Base-by-base conservation (phyloP, 2,329 filamentous ascomycete genomes). In the Sarocladium oryzae region DNA sequence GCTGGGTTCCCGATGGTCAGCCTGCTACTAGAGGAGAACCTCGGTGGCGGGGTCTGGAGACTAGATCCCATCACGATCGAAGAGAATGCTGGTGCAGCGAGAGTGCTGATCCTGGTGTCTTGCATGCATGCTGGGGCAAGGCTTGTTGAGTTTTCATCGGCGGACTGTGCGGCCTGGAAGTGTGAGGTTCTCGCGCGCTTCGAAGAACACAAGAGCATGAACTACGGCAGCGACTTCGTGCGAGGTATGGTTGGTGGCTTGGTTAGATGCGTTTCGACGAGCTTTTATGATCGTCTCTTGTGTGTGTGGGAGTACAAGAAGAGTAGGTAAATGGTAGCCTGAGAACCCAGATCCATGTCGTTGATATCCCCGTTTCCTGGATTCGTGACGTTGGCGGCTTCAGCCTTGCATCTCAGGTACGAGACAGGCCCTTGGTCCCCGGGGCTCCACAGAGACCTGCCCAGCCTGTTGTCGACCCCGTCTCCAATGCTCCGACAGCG, bases 121-220 rank as follows among this genome's bases (percentile, higher is more conserved):
- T 96, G 93, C 63, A 97, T 97, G 92, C 87, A 96, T 70, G 89
- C 87, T 2, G 93, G 93, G 1, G 77, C 82, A 9, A 79, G 85
- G 51, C 69, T 97, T n/a, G 60, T 86, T 6, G 69, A 74, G 35
- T 60, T 81, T 16, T 54, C 58, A 9, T 63, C 69, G 23, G 59
- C 67, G 1, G 66, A 55, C 54, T 69, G 52, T n/a, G 26, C 37
- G 11, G 56, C 56, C 16, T 89, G 85, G 78, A 62, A 61, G 1
- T 84, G 93, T 52, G 71, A 77, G 38, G 73, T 92, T 1, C 57
- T 91, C 43, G 84, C 78, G 0, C 78, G 76, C 50, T 95, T 95
- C 61, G 86, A 89, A 58, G 87, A 92, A 63, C 90, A 96, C 64
- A 75, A 87, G 69, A 96, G 89, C 65, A 96, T 96, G 89, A 96